Evolutionary conservation across 345 rosid genomes (phyloP), one percentile per base, ranked within the genome.

Genomic region (Eucalyptus curtisii): DNA sequence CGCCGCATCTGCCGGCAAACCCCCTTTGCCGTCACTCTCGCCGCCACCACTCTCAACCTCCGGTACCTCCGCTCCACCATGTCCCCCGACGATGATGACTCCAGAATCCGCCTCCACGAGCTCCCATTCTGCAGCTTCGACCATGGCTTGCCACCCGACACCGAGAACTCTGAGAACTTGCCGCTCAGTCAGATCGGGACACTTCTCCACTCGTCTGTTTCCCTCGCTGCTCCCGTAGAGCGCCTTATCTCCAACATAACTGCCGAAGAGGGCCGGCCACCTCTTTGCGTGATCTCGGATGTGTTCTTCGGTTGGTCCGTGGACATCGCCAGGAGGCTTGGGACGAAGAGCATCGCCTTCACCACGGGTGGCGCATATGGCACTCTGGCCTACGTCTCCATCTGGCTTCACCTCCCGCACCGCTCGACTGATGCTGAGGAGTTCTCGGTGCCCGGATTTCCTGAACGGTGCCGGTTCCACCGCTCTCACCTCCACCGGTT

Each of bases 331-430:
- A 59, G 66, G 66, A 27, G 8, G 66, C 66, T 11, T 27, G 66
- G 66, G 31, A 59, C 66, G 66, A 59, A 59, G 66, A 59, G 66
- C 66, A 59, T 59, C n/a, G 31, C 16, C 31, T 59, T 59, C 66
- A 59, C 66, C 66, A 59, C 66, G 15, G 7, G 31, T 16, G 66
- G 66, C 4, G 66, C 66, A 59, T 59, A 59, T 12, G 31, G 66
- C 66, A 11, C 66, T 59, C 8, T 27, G 66, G 66, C 66, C 15
- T 91, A 87, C 81, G 3, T 82, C 4, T 94, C 95, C 16, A 0
- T 93, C 16, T 93, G 94, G 96, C 66, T 91, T 55, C 90, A 90
- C 89, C 94, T 93, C 50, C 93, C 95, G 31, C 96, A 92, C 57
- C 89, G 89, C 19, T 49, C 49, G 4, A 87, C 87, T 1, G 90